Base-by-base conservation (phyloP, 148 eudicot genomes). In the Silene latifolia region DNA sequence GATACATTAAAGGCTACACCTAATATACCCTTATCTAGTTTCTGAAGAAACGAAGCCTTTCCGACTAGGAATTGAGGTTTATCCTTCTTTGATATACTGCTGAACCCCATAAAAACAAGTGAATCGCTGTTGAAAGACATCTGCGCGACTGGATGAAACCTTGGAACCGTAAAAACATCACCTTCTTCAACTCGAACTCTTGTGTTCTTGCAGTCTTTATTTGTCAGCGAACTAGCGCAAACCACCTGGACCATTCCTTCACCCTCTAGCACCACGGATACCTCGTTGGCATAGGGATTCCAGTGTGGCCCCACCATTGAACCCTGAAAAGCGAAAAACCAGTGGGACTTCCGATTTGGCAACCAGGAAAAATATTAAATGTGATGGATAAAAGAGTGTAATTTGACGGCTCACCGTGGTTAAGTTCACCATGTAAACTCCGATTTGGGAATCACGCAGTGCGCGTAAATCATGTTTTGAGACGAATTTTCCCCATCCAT, bases 221-320 rank as follows among this genome's bases (percentile, higher is more conserved):
- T 78, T 5, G 80, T 82, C 25, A 65, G 42, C 32, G 80, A 27
- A 71, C 87, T 86, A 0, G 93, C 71, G 77, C 97, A 89, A 14
- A 92, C 92, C 54, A 88, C 86, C 12, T 77, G 83, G 17, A 94
- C 82, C 93, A 90, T 89, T 44, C 97, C 98, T 24, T 72, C 82
- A 6, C 98, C 98, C 64, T 89, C 82, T 59, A 89, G 21, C 13
- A 90, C 96, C 7, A 89, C 76, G 0, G 86, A 83, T 56, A 88
- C 79, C 81, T 92, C 98, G 0, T 83, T 78, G 6, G 89, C 92
- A 75, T 54, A 80, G 1, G 93, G 96, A 69, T 94, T 94, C 97
- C 97, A 92, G 69, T 90, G 96, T 3, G 98, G 98, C 57, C 92
- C 98, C 96, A 90, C 89, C 96, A 92, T 94, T 11, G 92, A 77